Evolutionary conservation across 2,329 filamentous ascomycete genomes (phyloP).

Genomic region (Colletotrichum agaves): DNA sequence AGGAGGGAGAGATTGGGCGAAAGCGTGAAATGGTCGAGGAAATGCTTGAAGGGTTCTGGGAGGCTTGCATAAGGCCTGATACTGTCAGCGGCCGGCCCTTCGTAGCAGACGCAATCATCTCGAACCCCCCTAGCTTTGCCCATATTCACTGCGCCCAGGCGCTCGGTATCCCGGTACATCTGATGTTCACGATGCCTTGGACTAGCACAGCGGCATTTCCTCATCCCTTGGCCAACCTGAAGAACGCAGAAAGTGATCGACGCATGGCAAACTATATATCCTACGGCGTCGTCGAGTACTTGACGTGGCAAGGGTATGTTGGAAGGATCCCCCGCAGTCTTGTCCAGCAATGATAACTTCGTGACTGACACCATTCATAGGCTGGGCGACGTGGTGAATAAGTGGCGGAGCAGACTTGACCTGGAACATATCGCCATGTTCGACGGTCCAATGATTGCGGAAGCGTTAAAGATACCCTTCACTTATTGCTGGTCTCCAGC

Average conservation of each 20-base stretch:
- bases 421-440: conserved; percentile 75
- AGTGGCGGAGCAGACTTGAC: conserved; percentile 68
- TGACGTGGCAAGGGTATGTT: conserved; percentile 74
- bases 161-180: conserved; percentile 53
- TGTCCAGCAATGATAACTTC: too few species aligned
- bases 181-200: conserved; percentile 74
- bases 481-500: conserved; percentile 83
- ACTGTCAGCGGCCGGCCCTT: conserved; percentile 46
- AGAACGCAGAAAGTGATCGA: conserved; percentile 59
- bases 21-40: conserved; percentile 41
- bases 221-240: conserved; percentile 78
- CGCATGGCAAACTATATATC: conserved; percentile 75
- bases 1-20: conserved; percentile 41
- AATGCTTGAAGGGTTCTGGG: conserved; percentile 41
- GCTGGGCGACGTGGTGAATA: conserved; percentile 18
- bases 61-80: conserved; percentile 38
- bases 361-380: conserved; percentile 12
- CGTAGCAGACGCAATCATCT: conserved; percentile 58
- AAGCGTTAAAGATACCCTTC: conserved; percentile 74
- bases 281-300: conserved; percentile 76
- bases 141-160: conserved; percentile 57
- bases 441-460: conserved; percentile 76
- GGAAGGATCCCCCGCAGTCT: not conserved
- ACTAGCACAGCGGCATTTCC: conserved; percentile 77
- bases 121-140: conserved; percentile 56